Percentiles rank a stretch among this genome's conserved stretches.
These are phyloP conservation scores for Articulospora tetracladia DNA, from an alignment of 495 filamentous ascomycete genomes.

Conservation along the genomic window DNA sequence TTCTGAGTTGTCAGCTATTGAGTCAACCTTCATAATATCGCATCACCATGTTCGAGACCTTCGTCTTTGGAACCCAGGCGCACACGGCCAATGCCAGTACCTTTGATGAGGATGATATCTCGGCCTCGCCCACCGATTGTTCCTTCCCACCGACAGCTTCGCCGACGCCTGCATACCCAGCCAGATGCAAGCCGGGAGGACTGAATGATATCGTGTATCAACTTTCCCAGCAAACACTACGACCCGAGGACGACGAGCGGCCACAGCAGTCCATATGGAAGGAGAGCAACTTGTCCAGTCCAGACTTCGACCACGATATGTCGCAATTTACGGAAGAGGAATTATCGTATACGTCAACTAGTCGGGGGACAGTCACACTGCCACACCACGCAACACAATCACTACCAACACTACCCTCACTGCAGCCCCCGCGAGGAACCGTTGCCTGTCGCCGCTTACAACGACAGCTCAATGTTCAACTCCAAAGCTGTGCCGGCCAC, in stretches of 20 bases:
- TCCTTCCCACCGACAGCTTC: conserved; percentile 11
- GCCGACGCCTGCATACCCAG: not conserved
- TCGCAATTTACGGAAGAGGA: conserved; percentile 5
- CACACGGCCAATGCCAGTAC: conserved; percentile 2
- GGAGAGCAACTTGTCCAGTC: conserved; percentile 2
- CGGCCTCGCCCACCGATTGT: conserved; percentile 14
- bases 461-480: conserved; percentile 21
- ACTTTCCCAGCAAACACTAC: conserved; percentile 13
- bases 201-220: conserved; percentile 15
- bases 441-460: conserved; percentile 17
- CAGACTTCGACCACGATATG: not conserved
- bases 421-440: not conserved
- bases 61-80: conserved; percentile 19
- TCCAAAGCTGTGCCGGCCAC: conserved; percentile 17
- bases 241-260: conserved; percentile 11
- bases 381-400: not conserved
- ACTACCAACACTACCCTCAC: not conserved
- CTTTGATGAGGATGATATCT: conserved; percentile 3
- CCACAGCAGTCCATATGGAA: conserved; percentile 5
- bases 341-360: conserved; percentile 11
- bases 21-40: not conserved
- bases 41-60: conserved; percentile 21
- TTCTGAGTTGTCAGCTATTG: not conserved
- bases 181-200: not conserved
- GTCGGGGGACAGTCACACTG: conserved; percentile 6